Conservation (phyloP, 176 grass and related monocot species). For the Panicum miliaceum region DNA sequence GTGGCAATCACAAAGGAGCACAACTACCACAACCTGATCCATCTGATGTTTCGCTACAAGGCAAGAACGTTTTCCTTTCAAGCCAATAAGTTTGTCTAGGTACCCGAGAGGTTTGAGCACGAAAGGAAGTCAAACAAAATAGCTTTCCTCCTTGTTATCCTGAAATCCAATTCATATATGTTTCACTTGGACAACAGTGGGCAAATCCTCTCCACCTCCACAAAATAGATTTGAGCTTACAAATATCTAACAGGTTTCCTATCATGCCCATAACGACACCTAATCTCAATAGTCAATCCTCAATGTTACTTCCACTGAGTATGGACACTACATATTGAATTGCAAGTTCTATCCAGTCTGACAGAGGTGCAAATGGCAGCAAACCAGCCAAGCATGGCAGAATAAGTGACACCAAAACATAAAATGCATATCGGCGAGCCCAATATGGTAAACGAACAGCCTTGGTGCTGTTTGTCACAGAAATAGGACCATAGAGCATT, state of each 20-base stretch:
- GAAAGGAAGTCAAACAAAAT: constrained; percentile 13
- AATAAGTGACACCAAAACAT: constrained; percentile 59
- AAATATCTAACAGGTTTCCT: background rate
- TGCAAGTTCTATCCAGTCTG: constrained; percentile 65
- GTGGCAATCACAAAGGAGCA: no score
- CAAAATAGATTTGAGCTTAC: background rate
- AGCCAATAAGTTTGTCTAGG: background rate
- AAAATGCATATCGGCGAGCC: constrained; percentile 72
- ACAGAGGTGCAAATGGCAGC: constrained; percentile 78
- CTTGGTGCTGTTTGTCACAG: constrained; percentile 43
- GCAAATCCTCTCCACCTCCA: constrained; percentile 1
- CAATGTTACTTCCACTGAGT: constrained; percentile 43
- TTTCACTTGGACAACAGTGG: background rate
- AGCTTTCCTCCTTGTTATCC: background rate
- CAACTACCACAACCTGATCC: constrained; percentile 16
- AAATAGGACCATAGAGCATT: constrained; percentile 72
- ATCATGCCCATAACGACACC: constrained; percentile 11
- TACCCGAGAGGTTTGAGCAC: background rate
- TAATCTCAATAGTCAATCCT: constrained; percentile 52
- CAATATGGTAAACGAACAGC: constrained; percentile 54
- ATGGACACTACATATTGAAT: constrained; percentile 42
- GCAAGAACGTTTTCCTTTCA: background rate
- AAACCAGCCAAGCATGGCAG: constrained; percentile 75
- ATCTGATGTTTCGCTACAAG: constrained; percentile 26
- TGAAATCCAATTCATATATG: constrained; percentile 10